Conservation (phyloP, 192 early-diverging fungal genomes). For the Radiomyces spectabilis region DNA sequence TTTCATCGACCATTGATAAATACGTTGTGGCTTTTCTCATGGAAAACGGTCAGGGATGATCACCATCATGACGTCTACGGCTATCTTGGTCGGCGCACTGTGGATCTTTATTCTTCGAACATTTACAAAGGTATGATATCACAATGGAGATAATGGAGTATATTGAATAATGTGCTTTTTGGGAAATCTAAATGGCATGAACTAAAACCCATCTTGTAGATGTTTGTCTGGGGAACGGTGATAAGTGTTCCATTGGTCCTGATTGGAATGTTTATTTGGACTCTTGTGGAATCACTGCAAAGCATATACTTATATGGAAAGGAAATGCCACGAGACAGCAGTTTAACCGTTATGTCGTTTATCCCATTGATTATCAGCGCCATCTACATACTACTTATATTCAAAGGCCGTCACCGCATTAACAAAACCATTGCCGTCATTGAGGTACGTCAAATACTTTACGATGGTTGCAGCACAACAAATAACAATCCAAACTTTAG, state of each 20-base stretch:
- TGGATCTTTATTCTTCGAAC: constrained; percentile 32
- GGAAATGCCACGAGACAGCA: not conserved
- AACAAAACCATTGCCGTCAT: constrained; percentile 45
- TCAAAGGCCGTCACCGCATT: constrained; percentile 30
- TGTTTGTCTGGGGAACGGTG: constrained; percentile 44
- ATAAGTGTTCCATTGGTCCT: constrained; percentile 33
- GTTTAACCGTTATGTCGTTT: constrained; percentile 38
- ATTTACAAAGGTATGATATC: constrained; percentile 26
- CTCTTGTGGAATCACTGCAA: constrained; percentile 36
- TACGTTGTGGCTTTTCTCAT: not conserved
- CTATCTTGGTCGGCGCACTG: constrained; percentile 13
- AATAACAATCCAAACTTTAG: constrained; percentile 21
- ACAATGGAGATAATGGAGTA: not conserved
- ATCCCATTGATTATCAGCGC: constrained; percentile 38
- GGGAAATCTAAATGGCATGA: too few species aligned
- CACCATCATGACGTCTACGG: constrained; percentile 21
- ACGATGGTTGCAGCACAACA: too few species aligned
- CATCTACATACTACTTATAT: constrained; percentile 30
- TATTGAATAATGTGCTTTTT: not conserved
- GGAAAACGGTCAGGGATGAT: constrained; percentile 15
- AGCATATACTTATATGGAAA: constrained; percentile 18
- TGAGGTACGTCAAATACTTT: constrained; percentile 26
- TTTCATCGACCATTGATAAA: not conserved
- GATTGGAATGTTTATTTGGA: constrained; percentile 43
- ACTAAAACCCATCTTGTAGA: too few species aligned